Evolutionary conservation across 148 eudicot genomes (phyloP).

Genomic region (Vaccinium darrowii): DNA sequence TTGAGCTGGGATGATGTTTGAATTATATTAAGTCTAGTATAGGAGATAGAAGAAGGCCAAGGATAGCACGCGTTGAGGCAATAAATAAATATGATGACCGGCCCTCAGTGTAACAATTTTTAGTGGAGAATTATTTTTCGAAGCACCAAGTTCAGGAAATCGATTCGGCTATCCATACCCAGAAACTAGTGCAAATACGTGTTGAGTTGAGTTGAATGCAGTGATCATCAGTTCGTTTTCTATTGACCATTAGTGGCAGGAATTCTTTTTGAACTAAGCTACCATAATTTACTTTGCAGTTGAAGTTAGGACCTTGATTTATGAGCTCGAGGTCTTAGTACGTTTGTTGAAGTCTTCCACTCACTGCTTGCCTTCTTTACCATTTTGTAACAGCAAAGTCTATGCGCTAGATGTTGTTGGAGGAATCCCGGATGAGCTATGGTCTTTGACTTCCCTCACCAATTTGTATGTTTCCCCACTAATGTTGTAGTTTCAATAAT

Average conservation of each 20-base stretch:
- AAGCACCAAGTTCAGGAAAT: not conserved
- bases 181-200: not conserved
- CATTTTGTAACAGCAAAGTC: conserved; percentile 50
- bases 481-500: not conserved
- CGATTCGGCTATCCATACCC: not conserved
- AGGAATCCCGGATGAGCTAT: conserved; percentile 69
- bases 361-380: not conserved
- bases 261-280: not conserved
- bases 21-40: not conserved
- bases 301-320: not conserved
- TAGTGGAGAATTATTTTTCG: not conserved
- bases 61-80: not conserved
- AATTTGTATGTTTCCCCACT: conserved; percentile 10
- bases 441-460: conserved; percentile 46
- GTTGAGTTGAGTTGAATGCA: not conserved
- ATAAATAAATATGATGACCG: not conserved
- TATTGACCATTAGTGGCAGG: not conserved
- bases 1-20: not conserved
- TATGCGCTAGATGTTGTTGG: conserved; percentile 54
- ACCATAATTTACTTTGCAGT: not conserved
- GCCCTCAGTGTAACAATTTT: not conserved
- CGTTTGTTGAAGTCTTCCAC: not conserved
- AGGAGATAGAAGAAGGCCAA: not conserved
- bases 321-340: not conserved
- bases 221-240: not conserved